Evolutionary conservation across 2,329 filamentous ascomycete genomes (phyloP).

Genomic region (Colletotrichum coccodes): DNA sequence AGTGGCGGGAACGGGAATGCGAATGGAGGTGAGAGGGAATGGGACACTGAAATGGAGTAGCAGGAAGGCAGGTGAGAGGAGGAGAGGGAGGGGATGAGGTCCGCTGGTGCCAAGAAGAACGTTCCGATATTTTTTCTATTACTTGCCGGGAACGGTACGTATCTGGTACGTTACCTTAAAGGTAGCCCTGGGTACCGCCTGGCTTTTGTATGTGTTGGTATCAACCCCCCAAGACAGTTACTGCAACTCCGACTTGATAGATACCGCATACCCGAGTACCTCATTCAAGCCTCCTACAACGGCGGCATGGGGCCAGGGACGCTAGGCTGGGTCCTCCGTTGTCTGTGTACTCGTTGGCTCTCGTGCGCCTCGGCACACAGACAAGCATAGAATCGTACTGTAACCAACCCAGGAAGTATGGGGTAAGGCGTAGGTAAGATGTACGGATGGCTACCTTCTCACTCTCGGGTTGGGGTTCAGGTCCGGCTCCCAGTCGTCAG

Average conservation of each 20-base stretch:
- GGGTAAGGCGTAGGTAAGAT: slow-evolving; percentile 5
- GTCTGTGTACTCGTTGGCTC: not conserved
- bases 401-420: not conserved
- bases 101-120: not conserved
- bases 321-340: not conserved
- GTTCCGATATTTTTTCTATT: not conserved
- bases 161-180: not conserved
- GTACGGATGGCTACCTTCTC: slow-evolving; percentile 1
- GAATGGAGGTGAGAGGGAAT: not conserved
- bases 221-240: not conserved
- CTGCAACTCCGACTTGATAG: not conserved
- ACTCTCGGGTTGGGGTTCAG: not conserved
- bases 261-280: not conserved
- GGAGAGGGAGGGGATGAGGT: not conserved
- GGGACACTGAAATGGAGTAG: not conserved
- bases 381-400: not conserved
- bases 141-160: not conserved
- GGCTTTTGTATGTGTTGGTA: not conserved
- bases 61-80: not conserved
- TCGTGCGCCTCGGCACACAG: not conserved
- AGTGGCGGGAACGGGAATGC: slow-evolving; percentile 1
- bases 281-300: not conserved
- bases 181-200: not conserved
- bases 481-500: not conserved
- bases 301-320: not conserved